Conservation (phyloP, 495 filamentous ascomycete genomes). For the Penicillium simplicissimum region DNA sequence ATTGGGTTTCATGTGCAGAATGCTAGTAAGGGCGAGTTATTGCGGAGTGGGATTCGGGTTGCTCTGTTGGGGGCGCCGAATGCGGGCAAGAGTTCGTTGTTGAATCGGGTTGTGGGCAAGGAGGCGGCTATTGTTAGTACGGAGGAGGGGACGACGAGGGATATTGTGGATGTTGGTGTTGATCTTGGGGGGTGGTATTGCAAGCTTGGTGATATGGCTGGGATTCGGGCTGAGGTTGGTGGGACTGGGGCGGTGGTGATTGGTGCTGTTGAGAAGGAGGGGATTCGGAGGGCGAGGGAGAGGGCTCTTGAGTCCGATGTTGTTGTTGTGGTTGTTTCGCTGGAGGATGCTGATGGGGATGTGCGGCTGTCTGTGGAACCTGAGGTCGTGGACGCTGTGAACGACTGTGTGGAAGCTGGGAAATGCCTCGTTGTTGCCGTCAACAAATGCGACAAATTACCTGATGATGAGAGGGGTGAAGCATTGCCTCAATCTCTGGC, state of each 20-base stretch:
- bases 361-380: constrained; percentile 50
- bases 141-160: constrained; percentile 89
- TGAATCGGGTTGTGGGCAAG: constrained; percentile 88
- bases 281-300: constrained; percentile 81
- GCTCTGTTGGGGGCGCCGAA: constrained; percentile 90
- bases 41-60: constrained; percentile 82
- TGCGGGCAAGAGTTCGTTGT: constrained; percentile 89
- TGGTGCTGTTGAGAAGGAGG: constrained; percentile 82
- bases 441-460: constrained; percentile 77
- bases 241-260: constrained; percentile 38
- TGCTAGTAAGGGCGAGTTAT: constrained; percentile 78
- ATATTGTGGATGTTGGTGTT: constrained; percentile 89
- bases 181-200: constrained; percentile 89
- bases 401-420: constrained; percentile 53
- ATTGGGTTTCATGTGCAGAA: constrained; percentile 71
- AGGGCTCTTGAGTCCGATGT: constrained; percentile 84
- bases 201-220: constrained; percentile 89
- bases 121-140: constrained; percentile 93
- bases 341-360: constrained; percentile 50
- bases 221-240: constrained; percentile 57
- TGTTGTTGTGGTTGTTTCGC: constrained; percentile 74
- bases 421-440: constrained; percentile 69
- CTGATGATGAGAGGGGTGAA: constrained; percentile 8
- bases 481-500: constrained; percentile 21
- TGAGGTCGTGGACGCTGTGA: constrained; percentile 59